A percentile compares a stretch with the other conserved stretches of the same genome.
These are phyloP conservation scores for Kodamaea nitidulidarum DNA, from an alignment of 805 yeast genomes.

Conservation along the genomic window DNA sequence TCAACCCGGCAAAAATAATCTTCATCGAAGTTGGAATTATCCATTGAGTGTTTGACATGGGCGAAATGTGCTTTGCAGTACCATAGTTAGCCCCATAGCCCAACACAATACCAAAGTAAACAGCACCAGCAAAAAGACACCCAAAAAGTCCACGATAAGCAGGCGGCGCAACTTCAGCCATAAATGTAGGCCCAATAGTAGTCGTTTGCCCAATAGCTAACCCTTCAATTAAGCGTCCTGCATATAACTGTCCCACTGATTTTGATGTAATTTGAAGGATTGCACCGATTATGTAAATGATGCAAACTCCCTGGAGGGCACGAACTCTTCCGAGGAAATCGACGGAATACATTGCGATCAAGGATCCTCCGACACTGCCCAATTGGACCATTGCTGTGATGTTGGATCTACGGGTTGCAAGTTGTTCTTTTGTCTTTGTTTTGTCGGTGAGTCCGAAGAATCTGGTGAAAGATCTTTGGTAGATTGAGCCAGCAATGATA, in stretches of 20 bases:
- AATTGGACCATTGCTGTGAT: slow-evolving; percentile 24
- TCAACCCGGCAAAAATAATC: slow-evolving; percentile 18
- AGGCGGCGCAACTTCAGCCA: slow-evolving; percentile 22
- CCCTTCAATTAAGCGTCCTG: slow-evolving; percentile 23
- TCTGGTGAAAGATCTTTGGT: slow-evolving; percentile 39
- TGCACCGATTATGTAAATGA: slow-evolving; percentile 20
- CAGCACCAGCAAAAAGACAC: slow-evolving; percentile 24
- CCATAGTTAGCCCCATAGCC: slow-evolving; percentile 41
- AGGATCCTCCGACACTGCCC: slow-evolving; percentile 22
- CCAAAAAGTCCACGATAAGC: slow-evolving; percentile 22
- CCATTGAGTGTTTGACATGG: slow-evolving; percentile 17
- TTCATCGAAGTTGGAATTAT: slow-evolving; percentile 20
- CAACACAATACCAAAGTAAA: slow-evolving; percentile 20
- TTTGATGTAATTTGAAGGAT: slow-evolving; percentile 16
- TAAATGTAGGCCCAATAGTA: slow-evolving; percentile 22
- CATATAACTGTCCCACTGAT: slow-evolving; percentile 21
- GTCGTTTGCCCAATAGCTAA: slow-evolving; percentile 25
- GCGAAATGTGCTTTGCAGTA: slow-evolving; percentile 33
- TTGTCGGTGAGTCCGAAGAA: slow-evolving; percentile 44
- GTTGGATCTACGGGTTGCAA: slow-evolving; percentile 21
- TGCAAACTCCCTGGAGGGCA: slow-evolving; percentile 19
- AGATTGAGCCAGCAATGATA: slow-evolving; percentile 41
- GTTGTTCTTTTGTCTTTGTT: slow-evolving; percentile 22
- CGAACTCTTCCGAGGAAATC: slow-evolving; percentile 22
- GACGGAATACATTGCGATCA: slow-evolving; percentile 22